These are phyloP conservation scores for Diaporthe aspalathi DNA, from an alignment of 2,329 filamentous ascomycete genomes.

Conservation along the genomic window DNA sequence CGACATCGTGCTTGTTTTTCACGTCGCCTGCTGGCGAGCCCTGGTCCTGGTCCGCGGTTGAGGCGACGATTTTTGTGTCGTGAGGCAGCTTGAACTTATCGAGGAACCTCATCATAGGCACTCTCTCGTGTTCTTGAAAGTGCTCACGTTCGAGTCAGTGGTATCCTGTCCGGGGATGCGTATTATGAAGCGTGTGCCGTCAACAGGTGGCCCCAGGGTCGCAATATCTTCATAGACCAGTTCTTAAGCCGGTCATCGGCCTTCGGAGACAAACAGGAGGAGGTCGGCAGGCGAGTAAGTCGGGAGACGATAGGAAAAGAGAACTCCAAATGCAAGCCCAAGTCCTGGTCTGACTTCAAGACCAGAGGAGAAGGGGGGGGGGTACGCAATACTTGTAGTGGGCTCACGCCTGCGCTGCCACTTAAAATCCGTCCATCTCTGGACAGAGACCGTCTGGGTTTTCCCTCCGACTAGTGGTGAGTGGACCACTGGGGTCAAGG, in stretches of 20 bases:
- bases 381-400: slow-evolving; percentile 9
- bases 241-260: neutral
- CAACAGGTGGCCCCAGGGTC: neutral
- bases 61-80: slow-evolving; percentile 29
- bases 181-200: neutral
- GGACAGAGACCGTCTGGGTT: slow-evolving; percentile 9
- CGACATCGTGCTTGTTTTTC: slow-evolving; percentile 27
- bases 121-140: slow-evolving; percentile 1
- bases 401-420: neutral
- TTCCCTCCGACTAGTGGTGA: slow-evolving; percentile 1
- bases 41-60: slow-evolving; percentile 24
- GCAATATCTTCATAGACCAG: neutral
- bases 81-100: slow-evolving; percentile 28
- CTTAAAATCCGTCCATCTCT: neutral
- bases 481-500: slow-evolving; percentile 1
- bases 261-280: neutral
- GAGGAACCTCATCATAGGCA: slow-evolving; percentile 31
- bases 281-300: neutral
- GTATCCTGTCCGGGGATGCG: neutral
- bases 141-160: slow-evolving; percentile 1
- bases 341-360: neutral
- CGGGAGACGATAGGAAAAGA: neutral
- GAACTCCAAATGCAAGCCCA: neutral
- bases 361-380: neutral
- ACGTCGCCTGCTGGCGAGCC: neutral